Evolutionary conservation across 345 rosid species (phyloP).

Genomic region (Trapa incisa): DNA sequence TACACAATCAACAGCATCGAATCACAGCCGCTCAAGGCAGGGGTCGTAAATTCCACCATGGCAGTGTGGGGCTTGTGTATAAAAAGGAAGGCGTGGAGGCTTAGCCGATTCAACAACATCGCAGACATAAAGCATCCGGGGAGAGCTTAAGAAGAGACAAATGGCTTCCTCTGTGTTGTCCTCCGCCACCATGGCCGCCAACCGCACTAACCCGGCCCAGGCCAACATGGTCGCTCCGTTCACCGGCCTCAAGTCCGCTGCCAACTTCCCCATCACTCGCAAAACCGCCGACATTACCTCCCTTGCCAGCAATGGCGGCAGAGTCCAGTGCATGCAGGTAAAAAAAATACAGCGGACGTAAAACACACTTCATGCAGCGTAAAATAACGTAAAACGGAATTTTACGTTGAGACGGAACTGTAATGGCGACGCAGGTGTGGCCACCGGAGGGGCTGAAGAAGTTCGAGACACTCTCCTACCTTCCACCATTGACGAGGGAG

Average conservation of each 20-base stretch:
- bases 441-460: conserved; percentile 22
- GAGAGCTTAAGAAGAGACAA: neutral
- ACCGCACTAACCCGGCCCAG: conserved; percentile 14
- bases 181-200: conserved; percentile 18
- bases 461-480: conserved; percentile 48
- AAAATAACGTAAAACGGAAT: too few relatives aligned
- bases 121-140: neutral
- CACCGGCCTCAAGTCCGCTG: conserved; percentile 23
- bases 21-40: conserved; percentile 6
- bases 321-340: conserved; percentile 23
- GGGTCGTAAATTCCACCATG: neutral
- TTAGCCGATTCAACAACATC: neutral
- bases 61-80: neutral
- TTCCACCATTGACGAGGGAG: conserved; percentile 24
- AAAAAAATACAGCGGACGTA: neutral
- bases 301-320: conserved; percentile 27
- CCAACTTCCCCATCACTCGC: conserved; percentile 21
- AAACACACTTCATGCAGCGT: too few relatives aligned
- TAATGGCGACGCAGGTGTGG: neutral
- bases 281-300: conserved; percentile 21
- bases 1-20: neutral
- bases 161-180: conserved; percentile 30
- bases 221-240: conserved; percentile 28
- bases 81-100: neutral
- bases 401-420: neutral